phyloP scores from a whole-genome alignment of 2,329 filamentous ascomycete genomes.

The Stachybotrys echinatus region DNA sequence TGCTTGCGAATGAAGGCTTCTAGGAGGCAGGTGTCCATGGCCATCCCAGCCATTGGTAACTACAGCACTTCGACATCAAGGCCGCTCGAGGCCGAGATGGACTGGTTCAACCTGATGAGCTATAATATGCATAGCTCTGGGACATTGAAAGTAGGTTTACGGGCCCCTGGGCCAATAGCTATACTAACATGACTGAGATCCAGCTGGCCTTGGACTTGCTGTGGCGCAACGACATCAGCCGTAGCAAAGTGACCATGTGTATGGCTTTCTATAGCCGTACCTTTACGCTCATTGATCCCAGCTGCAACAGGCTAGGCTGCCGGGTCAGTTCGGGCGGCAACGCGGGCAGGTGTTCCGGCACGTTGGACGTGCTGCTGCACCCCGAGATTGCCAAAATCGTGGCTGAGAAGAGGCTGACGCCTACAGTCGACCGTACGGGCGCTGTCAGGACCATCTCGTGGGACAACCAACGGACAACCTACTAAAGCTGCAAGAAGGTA shows the following conservation, averaged over 20 bases:
- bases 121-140: slow-evolving; percentile 39
- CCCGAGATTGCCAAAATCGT: slow-evolving; percentile 23
- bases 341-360: slow-evolving; percentile 18
- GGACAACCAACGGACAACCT: slow-evolving; percentile 1
- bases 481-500: no score
- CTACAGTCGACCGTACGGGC: background rate
- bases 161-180: slow-evolving; percentile 22
- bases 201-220: slow-evolving; percentile 33
- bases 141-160: slow-evolving; percentile 18
- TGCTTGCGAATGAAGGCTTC: slow-evolving; percentile 6
- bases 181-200: slow-evolving; percentile 42
- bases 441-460: background rate
- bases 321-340: slow-evolving; percentile 17
- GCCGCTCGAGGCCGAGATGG: slow-evolving; percentile 15
- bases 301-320: slow-evolving; percentile 20
- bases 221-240: slow-evolving; percentile 36
- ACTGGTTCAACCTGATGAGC: slow-evolving; percentile 37
- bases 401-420: background rate
- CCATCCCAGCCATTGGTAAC: slow-evolving; percentile 23
- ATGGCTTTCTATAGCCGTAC: slow-evolving; percentile 37
- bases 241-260: slow-evolving; percentile 35
- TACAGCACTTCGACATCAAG: slow-evolving; percentile 17
- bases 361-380: slow-evolving; percentile 17
- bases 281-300: slow-evolving; percentile 15
- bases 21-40: slow-evolving; percentile 13